Base-by-base conservation (phyloP, 2,329 filamentous ascomycete species). In the Aspergillus melleus region DNA sequence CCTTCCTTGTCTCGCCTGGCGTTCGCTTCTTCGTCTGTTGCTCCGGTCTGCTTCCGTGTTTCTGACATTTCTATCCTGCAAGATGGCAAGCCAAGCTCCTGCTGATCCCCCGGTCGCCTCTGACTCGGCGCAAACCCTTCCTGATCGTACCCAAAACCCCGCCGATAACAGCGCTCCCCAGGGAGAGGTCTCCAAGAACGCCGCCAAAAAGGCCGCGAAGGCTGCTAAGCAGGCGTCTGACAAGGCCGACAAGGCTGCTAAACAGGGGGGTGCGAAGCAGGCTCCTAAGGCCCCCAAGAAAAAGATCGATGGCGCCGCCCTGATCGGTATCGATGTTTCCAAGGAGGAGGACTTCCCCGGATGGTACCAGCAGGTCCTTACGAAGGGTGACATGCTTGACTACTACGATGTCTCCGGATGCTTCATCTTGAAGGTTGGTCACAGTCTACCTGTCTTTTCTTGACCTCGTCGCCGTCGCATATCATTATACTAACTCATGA, bases 361-460 rank as follows among this genome's bases (percentile, higher is more conserved):
- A 78, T 99, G 95, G 95, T 99, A 99, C 79, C 92, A 96, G 80
- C 94, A 99, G 80, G 91, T 98, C 62, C 90, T 99, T 59, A 88
- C 93, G 73, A 99, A 99, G 85, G 91, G 92, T 69, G 92, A 97
- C 76, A 91, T 99, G 90, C 89, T 98, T 70, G 93, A 96, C 73
- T 99, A 97, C 85, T 98, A 97, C 73, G 90, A 96, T 80, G 94
- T 98, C 63, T 91, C 93, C n/a, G 91, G 93, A 52, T 97, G 96
- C 81, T 98, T 96, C 78, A 95, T 98, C 75, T 85, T 96, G 76
- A 93, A 91, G 88, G 81, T 82, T 67, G 64, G 61, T 58, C 19
- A 29, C 26, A 8, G 26, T 26, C 20, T 22, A 24, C 36, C 22
- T 11, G 3, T 49, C 16, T 16, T 53, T 62, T 32, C 5, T 26